Evolutionary conservation across 768 basidiomycete genomes (phyloP), one percentile per base, ranked within the genome.

Genomic region (Russula sp.): DNA sequence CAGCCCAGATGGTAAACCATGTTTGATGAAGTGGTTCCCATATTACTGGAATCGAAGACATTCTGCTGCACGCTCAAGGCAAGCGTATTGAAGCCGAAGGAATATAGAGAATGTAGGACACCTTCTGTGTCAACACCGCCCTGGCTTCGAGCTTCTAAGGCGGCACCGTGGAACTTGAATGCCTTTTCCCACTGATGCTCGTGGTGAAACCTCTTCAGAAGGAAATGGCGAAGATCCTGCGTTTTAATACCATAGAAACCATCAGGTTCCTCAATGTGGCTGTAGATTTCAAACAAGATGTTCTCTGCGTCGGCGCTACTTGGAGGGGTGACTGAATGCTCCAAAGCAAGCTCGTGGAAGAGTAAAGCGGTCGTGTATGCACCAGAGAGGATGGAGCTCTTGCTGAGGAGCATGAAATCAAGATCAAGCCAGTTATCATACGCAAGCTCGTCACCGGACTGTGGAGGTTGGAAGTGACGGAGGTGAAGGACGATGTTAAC

Each of bases 201-300:
- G 65, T 99, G 97, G 67, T 92, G 90, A 64, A 96, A 87, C 10
- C 92, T 84, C 64, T 85, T 87, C 55, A 94, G 78, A 39, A 99
- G 79, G 59, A 94, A 89, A 47, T 82, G 80, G 29, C 84, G 81
- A n/a, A 90, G 80, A 69, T 98, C 85, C 36, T 79, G 73, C 7
- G 88, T 85, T 64, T 86, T 80, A 61, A 98, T 93, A 6, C 93
- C 93, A 72, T 99, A 99, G 72, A 99, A 99, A 1, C 97, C 94
- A 68, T 99, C 97, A 0, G 95, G 95, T 71, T 99, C 97, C 69
- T 97, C 95, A 62, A 99, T 93, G 67, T 93, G 88, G 57, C 86
- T 85, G 69, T 98, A 99, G 53, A 98, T 93, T 53, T 88, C 87
- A 75, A 93, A 98, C 22, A 98, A 75, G 29, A 95, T 78, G 60